phyloP scores from a whole-genome alignment of 129 eudicot species.

The Flaveria sonorensis region DNA sequence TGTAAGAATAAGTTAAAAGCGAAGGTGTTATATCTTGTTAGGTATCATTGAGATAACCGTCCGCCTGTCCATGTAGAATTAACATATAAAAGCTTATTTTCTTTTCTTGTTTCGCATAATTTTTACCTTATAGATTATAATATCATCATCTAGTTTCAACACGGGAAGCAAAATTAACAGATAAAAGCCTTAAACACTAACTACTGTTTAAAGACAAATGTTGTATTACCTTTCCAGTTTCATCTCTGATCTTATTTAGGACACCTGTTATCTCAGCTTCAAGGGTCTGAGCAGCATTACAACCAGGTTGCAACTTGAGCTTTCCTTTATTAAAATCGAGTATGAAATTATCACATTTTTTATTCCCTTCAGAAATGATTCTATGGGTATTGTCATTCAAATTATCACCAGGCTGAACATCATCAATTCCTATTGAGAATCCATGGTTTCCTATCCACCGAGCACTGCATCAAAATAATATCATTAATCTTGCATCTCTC shows the following conservation, averaged over 20 bases:
- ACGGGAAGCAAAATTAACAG: not conserved
- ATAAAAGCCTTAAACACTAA: not conserved
- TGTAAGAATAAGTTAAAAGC: no score
- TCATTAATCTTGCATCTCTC: conserved; percentile 1
- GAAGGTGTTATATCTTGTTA: no score
- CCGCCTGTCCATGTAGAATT: no score
- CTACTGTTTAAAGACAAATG: not conserved
- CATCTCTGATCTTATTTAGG: conserved; percentile 70
- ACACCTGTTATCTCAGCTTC: conserved; percentile 67
- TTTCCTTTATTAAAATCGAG: conserved; percentile 53
- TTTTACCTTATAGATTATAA: not conserved
- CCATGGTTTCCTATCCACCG: conserved; percentile 99
- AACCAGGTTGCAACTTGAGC: conserved; percentile 75
- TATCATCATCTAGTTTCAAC: not conserved
- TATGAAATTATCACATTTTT: conserved; percentile 54
- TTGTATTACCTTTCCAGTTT: conserved; percentile 58
- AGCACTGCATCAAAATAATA: conserved; percentile 58
- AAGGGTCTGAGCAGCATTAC: conserved; percentile 86
- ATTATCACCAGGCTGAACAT: conserved; percentile 74
- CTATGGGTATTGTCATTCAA: conserved; percentile 47
- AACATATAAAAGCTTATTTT: no score
- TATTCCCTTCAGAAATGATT: conserved; percentile 49
- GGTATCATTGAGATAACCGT: no score
- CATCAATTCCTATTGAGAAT: conserved; percentile 94
- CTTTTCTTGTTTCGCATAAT: not conserved